Base-by-base conservation (phyloP, 2,329 filamentous ascomycete species). In the Colletotrichum salicis region DNA sequence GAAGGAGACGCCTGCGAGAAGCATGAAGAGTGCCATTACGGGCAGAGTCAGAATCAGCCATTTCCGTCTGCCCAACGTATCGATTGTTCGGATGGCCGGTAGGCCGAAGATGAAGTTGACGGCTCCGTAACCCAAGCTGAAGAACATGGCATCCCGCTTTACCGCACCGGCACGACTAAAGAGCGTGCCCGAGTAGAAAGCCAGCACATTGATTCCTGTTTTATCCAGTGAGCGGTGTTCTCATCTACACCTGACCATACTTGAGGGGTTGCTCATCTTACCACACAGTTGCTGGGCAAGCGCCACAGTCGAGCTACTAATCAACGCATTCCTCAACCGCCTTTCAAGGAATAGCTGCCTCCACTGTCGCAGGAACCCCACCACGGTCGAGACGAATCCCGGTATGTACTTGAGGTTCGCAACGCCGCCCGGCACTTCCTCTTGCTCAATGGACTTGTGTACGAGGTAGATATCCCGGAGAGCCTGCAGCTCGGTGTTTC, bases 11-110 rank as follows among this genome's bases (percentile, higher is more conserved):
- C 82, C 82, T 0, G 82, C 83, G 2, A 77, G 80, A 1, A 81
- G 75, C 79, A 86, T 82, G 58, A 82, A 82, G 7, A 85, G 71
- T 0, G 80, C 79, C 85, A 86, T 86, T 0, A 84, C 55, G 0
- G 84, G 84, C 0, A 86, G 71, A 0, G 85, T 86, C 2, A 80
- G 75, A 1, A 84, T 74, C 0, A 86, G 79, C 83, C 83, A 85
- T 24, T 81, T 81, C 5, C 84, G 77, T 54, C 84, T 78, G 6
- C 84, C 84, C 8, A 85, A 75, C 1, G 80, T 81, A 61, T 83
- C 81, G 33, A 83, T 83, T 1, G 79, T 80, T n/a, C 78, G 73
- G 56, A 84, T 82, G 3, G 83, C 83, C 1, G 82, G 82, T 5
- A 85, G 77, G 1, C 80, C 81, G 45, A 83, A 85, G 22, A 83